Conservation (phyloP, 139 green algal species). For the Closterium sp. region DNA sequence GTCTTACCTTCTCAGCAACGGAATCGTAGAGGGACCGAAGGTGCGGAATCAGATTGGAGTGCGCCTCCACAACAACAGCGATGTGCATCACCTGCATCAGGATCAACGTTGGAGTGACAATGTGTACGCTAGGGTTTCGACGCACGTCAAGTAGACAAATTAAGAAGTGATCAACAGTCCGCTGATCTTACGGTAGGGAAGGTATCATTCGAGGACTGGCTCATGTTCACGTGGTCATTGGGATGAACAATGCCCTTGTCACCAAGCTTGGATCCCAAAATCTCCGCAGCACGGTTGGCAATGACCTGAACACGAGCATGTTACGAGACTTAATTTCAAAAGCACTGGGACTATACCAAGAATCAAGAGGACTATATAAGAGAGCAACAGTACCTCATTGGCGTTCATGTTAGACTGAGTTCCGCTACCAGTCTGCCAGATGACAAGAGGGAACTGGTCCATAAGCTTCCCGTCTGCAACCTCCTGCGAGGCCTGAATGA, state of each 20-base stretch:
- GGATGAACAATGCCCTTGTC: conserved; percentile 85
- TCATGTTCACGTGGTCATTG: conserved; percentile 97
- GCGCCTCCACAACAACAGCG: conserved; percentile 72
- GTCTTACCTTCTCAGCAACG: conserved; percentile 67
- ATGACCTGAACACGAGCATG: conserved; percentile 45
- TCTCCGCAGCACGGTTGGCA: conserved; percentile 74
- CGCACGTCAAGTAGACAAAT: not conserved
- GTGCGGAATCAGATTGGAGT: conserved; percentile 69
- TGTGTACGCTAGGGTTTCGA: not conserved
- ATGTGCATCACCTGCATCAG: conserved; percentile 81
- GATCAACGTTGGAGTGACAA: not conserved
- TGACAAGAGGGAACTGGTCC: conserved; percentile 58
- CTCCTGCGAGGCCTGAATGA: conserved; percentile 48
- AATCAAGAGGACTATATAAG: not conserved
- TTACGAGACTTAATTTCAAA: not conserved
- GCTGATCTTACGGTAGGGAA: conserved; percentile 74
- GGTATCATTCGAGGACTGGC: conserved; percentile 93
- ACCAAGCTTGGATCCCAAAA: conserved; percentile 77
- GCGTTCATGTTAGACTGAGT: conserved; percentile 63
- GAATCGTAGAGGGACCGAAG: conserved; percentile 69
- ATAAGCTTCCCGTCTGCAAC: conserved; percentile 56
- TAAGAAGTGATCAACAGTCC: not conserved
- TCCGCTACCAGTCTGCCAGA: conserved; percentile 60
- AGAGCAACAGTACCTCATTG: conserved; percentile 47
- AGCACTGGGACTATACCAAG: not conserved